A percentile compares a stretch with the other conserved stretches of the same genome.
Conservation (phyloP, 2,329 filamentous ascomycete species). For the Cercospora nicotianae region DNA sequence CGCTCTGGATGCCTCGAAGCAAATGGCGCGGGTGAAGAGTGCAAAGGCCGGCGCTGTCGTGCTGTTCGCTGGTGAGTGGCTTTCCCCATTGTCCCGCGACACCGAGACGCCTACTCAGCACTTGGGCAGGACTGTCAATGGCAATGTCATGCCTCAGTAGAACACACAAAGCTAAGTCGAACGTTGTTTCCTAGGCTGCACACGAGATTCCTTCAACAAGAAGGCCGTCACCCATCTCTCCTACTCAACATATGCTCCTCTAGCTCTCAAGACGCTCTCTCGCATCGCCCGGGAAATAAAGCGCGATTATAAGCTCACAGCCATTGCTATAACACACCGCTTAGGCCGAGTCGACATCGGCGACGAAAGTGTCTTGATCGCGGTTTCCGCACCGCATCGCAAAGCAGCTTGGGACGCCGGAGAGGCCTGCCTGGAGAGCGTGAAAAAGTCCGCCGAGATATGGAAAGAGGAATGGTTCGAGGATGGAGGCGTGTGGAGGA, state of each 20-base stretch:
- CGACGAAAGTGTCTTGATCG: slow-evolving; percentile 92
- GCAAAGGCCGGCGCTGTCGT: slow-evolving; percentile 75
- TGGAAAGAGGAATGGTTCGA: slow-evolving; percentile 94
- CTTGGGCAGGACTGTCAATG: slow-evolving; percentile 30
- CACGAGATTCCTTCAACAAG: slow-evolving; percentile 70
- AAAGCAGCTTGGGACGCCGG: slow-evolving; percentile 83
- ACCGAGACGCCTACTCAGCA: background rate
- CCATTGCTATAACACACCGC: slow-evolving; percentile 78
- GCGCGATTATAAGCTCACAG: slow-evolving; percentile 64
- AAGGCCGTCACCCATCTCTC: slow-evolving; percentile 72
- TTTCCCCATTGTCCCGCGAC: background rate
- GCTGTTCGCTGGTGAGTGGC: slow-evolving; percentile 64
- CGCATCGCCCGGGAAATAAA: slow-evolving; percentile 60
- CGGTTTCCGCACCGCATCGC: slow-evolving; percentile 79
- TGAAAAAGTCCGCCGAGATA: slow-evolving; percentile 85
- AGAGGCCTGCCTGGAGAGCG: slow-evolving; percentile 83
- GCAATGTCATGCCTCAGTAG: background rate
- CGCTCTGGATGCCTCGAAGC: slow-evolving; percentile 56
- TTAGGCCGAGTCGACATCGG: slow-evolving; percentile 82
- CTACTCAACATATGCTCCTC: slow-evolving; percentile 71
- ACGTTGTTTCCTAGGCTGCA: slow-evolving; percentile 44
- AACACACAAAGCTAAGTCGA: slow-evolving; percentile 5
- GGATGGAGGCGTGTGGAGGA: slow-evolving; percentile 77
- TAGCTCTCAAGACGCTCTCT: slow-evolving; percentile 69
- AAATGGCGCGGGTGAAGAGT: slow-evolving; percentile 68